Evolutionary conservation across 2,329 filamentous ascomycete species (phyloP).

Genomic region (Penicillium nordicum): DNA sequence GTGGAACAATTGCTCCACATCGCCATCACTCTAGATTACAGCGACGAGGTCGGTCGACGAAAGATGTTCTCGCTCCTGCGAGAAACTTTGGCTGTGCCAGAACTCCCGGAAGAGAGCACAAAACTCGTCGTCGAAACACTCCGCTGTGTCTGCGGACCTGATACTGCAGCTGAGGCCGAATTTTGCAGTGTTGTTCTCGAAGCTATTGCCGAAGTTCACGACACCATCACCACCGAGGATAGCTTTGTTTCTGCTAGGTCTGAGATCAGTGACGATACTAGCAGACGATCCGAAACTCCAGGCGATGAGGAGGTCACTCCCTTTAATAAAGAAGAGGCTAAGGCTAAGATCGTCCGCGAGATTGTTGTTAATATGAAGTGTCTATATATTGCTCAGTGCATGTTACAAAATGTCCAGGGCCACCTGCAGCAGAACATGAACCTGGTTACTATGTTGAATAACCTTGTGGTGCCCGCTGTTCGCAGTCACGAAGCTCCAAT

Average conservation of each 20-base stretch:
- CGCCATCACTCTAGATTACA: slow-evolving; percentile 87
- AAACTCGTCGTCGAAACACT: slow-evolving; percentile 81
- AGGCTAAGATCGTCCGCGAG: slow-evolving; percentile 69
- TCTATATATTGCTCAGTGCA: slow-evolving; percentile 93
- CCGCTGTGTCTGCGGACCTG: slow-evolving; percentile 71
- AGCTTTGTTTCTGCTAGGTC: slow-evolving; percentile 94
- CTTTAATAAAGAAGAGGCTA: slow-evolving; percentile 57
- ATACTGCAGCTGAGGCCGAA: slow-evolving; percentile 50
- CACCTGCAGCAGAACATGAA: slow-evolving; percentile 85
- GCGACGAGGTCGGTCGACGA: slow-evolving; percentile 89
- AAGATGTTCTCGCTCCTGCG: slow-evolving; percentile 94
- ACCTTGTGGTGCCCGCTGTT: slow-evolving; percentile 90
- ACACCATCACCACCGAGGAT: slow-evolving; percentile 75
- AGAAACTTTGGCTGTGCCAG: slow-evolving; percentile 77
- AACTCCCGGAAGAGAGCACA: slow-evolving; percentile 88
- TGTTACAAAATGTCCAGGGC: slow-evolving; percentile 88
- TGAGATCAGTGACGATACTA: slow-evolving; percentile 68
- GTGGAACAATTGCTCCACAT: slow-evolving; percentile 94
- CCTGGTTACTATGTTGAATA: slow-evolving; percentile 97
- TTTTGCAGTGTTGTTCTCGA: slow-evolving; percentile 65
- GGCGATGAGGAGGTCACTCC: slow-evolving; percentile 56
- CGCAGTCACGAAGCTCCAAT: slow-evolving; percentile 90
- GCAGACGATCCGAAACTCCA: slow-evolving; percentile 44
- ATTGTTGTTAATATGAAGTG: slow-evolving; percentile 99
- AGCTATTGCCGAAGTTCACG: slow-evolving; percentile 93